A percentile compares a stretch with the other conserved stretches of the same genome.
Conservation (phyloP, 257 asterid genomes). For the Gardenia jasminoides region DNA sequence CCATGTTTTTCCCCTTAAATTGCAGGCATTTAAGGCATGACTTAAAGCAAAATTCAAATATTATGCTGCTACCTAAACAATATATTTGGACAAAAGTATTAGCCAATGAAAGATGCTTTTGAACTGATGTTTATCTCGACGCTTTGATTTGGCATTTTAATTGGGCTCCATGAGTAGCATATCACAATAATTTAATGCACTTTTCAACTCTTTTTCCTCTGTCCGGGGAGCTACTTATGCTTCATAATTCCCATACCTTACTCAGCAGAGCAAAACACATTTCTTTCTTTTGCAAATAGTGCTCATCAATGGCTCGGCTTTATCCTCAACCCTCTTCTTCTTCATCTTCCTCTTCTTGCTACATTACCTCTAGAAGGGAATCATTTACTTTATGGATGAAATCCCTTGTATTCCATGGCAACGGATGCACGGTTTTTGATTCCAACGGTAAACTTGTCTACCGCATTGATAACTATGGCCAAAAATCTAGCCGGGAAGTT, state of each 20-base stretch:
- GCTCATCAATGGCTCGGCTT: conserved; percentile 39
- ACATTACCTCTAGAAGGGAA: conserved; percentile 38
- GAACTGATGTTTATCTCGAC: conserved; percentile 6
- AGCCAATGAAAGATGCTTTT: conserved; percentile 11
- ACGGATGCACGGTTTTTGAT: conserved; percentile 61
- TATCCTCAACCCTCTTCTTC: conserved; percentile 28
- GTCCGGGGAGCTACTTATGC: not conserved
- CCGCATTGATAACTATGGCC: conserved; percentile 61
- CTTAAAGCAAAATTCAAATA: not conserved
- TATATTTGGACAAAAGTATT: not conserved
- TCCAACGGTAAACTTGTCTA: conserved; percentile 45
- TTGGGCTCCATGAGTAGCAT: not conserved
- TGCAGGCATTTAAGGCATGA: conserved; percentile 13
- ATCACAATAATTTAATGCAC: not conserved
- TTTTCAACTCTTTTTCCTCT: not conserved
- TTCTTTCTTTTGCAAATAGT: not conserved
- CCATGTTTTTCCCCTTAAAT: too few relatives aligned
- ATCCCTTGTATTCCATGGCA: conserved; percentile 57
- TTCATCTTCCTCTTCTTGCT: conserved; percentile 15
- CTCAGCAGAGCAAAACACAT: too few relatives aligned
- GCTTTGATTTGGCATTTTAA: conserved; percentile 1
- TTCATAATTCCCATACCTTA: not conserved
- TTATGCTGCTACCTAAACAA: not conserved
- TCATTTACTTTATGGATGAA: conserved; percentile 68
- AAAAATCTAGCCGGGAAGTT: conserved; percentile 39